Evolutionary conservation across 2,329 filamentous ascomycete species (phyloP).

Genomic region (Penicillium nordicum): DNA sequence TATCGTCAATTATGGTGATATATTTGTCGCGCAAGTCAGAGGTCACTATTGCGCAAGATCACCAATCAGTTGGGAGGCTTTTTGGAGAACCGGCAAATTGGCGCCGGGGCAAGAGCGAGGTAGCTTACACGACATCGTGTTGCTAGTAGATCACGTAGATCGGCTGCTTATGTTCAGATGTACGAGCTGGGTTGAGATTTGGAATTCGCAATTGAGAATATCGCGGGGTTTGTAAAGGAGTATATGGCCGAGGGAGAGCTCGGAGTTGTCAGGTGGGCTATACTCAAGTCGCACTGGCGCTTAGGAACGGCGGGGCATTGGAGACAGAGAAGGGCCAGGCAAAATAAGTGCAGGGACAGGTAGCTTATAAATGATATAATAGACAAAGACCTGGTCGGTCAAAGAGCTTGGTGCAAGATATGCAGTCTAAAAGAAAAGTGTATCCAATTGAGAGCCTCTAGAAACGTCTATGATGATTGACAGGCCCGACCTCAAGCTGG

Average conservation of each 20-base stretch:
- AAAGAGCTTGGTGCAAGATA: neutral
- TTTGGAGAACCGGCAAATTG: constrained; percentile 19
- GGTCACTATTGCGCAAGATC: constrained; percentile 42
- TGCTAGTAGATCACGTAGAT: constrained; percentile 5
- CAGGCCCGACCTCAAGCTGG: constrained; percentile 2
- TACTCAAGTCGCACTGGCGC: constrained; percentile 36
- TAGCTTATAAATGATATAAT: neutral
- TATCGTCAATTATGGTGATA: constrained; percentile 60
- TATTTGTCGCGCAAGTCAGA: constrained; percentile 50
- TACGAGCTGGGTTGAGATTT: neutral
- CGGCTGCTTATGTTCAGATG: neutral
- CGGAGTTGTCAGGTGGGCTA: constrained; percentile 22
- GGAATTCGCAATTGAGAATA: neutral
- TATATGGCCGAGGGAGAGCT: constrained; percentile 4
- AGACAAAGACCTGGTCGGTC: neutral
- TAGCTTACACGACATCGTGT: constrained; percentile 40
- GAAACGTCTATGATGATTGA: constrained; percentile 6
- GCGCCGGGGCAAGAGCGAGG: constrained; percentile 22
- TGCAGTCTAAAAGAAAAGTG: constrained; percentile 1
- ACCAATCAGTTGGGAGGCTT: constrained; percentile 21
- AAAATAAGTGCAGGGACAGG: constrained; percentile 2
- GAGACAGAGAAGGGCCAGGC: constrained; percentile 9
- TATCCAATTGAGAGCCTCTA: constrained; percentile 8
- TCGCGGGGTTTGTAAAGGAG: neutral
- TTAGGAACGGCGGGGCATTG: constrained; percentile 40